These are phyloP conservation scores for Zizania latifolia DNA, from an alignment of 176 grass and related monocot species.

Conservation along the genomic window DNA sequence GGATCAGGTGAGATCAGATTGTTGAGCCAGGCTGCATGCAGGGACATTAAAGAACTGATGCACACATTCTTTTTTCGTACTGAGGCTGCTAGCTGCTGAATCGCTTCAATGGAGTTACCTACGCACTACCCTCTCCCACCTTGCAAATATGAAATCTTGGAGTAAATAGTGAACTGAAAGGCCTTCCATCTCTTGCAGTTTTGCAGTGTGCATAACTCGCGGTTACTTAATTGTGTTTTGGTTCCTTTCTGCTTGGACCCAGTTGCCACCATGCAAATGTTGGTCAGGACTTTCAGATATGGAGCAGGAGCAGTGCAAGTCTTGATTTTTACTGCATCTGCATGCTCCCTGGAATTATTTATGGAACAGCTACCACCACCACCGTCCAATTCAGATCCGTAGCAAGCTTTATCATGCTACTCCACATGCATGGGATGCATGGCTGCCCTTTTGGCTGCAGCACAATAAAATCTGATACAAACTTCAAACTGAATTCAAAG, in stretches of 20 bases:
- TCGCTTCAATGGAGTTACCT: slow-evolving; percentile 4
- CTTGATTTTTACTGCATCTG: slow-evolving; percentile 30
- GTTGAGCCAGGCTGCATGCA: not conserved
- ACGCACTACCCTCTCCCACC: not conserved
- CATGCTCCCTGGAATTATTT: slow-evolving; percentile 3
- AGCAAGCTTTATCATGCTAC: not conserved
- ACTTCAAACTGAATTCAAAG: too few species aligned
- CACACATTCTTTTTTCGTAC: slow-evolving; percentile 38
- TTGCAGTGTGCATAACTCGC: not conserved
- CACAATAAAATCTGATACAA: not conserved
- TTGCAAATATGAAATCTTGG: too few species aligned
- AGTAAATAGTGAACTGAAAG: slow-evolving; percentile 29
- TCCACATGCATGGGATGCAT: not conserved
- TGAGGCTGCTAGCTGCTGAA: not conserved
- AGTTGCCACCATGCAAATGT: slow-evolving; percentile 1
- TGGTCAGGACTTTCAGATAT: slow-evolving; percentile 12
- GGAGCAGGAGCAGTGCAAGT: slow-evolving; percentile 19
- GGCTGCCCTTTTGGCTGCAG: not conserved
- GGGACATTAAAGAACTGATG: not conserved
- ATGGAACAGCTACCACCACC: slow-evolving; percentile 22
- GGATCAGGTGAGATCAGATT: not conserved
- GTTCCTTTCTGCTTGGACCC: slow-evolving; percentile 33
- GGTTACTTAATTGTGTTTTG: slow-evolving; percentile 31
- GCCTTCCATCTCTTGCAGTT: slow-evolving; percentile 11
- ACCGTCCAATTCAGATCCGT: slow-evolving; percentile 7